These are phyloP conservation scores for Jaapia argillacea DNA, from an alignment of 768 basidiomycete genomes.

Conservation along the genomic window DNA sequence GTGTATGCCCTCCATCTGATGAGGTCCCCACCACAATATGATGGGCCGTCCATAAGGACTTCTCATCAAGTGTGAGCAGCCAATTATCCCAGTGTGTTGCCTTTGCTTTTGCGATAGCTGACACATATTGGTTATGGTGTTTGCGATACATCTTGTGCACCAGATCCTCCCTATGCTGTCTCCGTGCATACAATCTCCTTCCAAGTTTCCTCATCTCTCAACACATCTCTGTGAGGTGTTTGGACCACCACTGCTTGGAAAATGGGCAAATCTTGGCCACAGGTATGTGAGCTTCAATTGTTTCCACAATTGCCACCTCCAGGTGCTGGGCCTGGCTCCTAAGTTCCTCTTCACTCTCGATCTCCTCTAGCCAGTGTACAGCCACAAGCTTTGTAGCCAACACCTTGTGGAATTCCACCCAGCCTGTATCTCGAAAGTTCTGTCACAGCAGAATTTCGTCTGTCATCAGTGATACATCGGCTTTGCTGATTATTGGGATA, in stretches of 20 bases:
- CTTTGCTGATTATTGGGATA: slow-evolving; percentile 3
- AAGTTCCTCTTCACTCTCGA: slow-evolving; percentile 6
- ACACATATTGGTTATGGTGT: neutral
- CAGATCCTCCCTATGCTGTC: slow-evolving; percentile 1
- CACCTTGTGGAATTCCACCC: neutral
- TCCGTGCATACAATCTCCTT: slow-evolving; percentile 1
- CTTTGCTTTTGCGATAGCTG: neutral
- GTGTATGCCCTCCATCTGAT: slow-evolving; percentile 7
- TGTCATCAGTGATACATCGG: neutral
- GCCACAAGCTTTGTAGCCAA: neutral
- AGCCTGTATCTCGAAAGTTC: neutral
- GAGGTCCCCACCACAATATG: slow-evolving; percentile 2
- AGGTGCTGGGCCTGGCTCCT: slow-evolving; percentile 3
- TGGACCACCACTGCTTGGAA: slow-evolving; percentile 24
- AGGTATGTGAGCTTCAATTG: slow-evolving; percentile 13
- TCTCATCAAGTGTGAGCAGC: slow-evolving; percentile 8
- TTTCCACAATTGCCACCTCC: slow-evolving; percentile 7
- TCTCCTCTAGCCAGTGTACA: neutral
- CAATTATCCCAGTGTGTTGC: slow-evolving; percentile 15
- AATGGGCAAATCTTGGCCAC: slow-evolving; percentile 10
- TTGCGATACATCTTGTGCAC: neutral
- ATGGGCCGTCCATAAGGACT: slow-evolving; percentile 13
- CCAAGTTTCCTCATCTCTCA: slow-evolving; percentile 10
- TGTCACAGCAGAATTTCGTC: neutral
- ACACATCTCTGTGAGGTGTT: slow-evolving; percentile 15